These are phyloP conservation scores for Boletus patriciae DNA, from an alignment of 768 basidiomycete species.

Conservation along the genomic window DNA sequence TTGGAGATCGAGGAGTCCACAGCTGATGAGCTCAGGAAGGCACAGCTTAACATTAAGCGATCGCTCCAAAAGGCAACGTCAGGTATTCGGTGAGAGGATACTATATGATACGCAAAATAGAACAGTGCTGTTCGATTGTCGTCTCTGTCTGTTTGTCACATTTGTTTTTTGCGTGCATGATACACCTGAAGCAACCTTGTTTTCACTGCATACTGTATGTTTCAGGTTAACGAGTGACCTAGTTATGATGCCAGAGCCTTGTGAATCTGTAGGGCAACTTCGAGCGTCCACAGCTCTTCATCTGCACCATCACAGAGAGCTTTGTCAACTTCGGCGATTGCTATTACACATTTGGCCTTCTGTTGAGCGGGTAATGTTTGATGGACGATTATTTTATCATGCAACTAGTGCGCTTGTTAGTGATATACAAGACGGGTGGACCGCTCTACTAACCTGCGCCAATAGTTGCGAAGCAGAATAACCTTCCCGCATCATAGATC, in stretches of 20 bases:
- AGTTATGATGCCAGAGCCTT: slow-evolving; percentile 48
- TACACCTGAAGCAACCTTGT: slow-evolving; percentile 14
- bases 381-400: slow-evolving; percentile 85
- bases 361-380: slow-evolving; percentile 76
- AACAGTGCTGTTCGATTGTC: slow-evolving; percentile 13
- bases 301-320: slow-evolving; percentile 95
- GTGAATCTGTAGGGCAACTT: slow-evolving; percentile 78
- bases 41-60: slow-evolving; percentile 92
- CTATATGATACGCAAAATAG: slow-evolving; percentile 17
- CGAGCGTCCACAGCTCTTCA: slow-evolving; percentile 93
- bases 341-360: slow-evolving; percentile 77
- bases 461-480: slow-evolving; percentile 91
- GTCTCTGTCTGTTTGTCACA: slow-evolving; percentile 17
- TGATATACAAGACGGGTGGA: slow-evolving; percentile 4
- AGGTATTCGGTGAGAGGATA: slow-evolving; percentile 67
- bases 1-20: slow-evolving; percentile 95
- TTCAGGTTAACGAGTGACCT: not conserved
- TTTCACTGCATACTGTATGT: slow-evolving; percentile 8
- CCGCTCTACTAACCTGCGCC: slow-evolving; percentile 62
- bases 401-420: slow-evolving; percentile 55
- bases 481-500: slow-evolving; percentile 77
- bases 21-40: slow-evolving; percentile 93
- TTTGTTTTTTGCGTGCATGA: slow-evolving; percentile 12
- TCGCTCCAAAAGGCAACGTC: slow-evolving; percentile 97
- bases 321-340: slow-evolving; percentile 94